Percentiles rank a stretch among this genome's conserved stretches.
Evolutionary conservation across 495 filamentous ascomycete species (phyloP).

Genomic region (Penicillium soppii): DNA sequence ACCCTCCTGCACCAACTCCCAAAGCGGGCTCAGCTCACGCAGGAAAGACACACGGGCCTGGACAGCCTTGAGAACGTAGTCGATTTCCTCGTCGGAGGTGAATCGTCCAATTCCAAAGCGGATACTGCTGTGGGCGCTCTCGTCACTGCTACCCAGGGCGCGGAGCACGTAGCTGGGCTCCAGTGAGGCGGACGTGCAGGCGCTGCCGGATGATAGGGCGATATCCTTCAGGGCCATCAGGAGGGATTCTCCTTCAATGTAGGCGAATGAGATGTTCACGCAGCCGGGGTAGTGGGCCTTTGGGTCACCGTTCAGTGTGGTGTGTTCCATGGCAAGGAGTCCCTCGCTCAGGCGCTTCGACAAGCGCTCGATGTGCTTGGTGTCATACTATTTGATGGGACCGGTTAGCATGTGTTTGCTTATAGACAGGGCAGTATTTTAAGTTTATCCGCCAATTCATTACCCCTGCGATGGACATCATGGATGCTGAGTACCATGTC

Average conservation of each 20-base stretch:
- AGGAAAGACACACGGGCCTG: slow-evolving; percentile 86
- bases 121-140: slow-evolving; percentile 96
- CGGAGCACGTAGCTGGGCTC: slow-evolving; percentile 96
- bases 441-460: slow-evolving; percentile 33
- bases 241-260: slow-evolving; percentile 95
- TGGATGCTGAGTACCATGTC: slow-evolving; percentile 36
- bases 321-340: slow-evolving; percentile 87
- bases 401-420: slow-evolving; percentile 26
- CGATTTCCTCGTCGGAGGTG: slow-evolving; percentile 91
- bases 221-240: slow-evolving; percentile 99
- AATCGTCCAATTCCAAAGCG: slow-evolving; percentile 97
- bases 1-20: slow-evolving; percentile 98
- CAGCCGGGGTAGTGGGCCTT: slow-evolving; percentile 89
- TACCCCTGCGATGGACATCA: slow-evolving; percentile 54
- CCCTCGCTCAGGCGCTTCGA: slow-evolving; percentile 81
- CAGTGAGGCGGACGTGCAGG: slow-evolving; percentile 93
- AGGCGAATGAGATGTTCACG: slow-evolving; percentile 97
- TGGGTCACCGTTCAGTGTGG: slow-evolving; percentile 83
- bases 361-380: slow-evolving; percentile 73
- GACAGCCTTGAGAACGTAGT: slow-evolving; percentile 96
- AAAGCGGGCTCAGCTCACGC: slow-evolving; percentile 91
- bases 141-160: slow-evolving; percentile 91
- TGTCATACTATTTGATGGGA: slow-evolving; percentile 78
- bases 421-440: background rate
- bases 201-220: slow-evolving; percentile 92